These are phyloP conservation scores for Calophaca sinica DNA, from an alignment of 306 rosid species.

Conservation along the genomic window DNA sequence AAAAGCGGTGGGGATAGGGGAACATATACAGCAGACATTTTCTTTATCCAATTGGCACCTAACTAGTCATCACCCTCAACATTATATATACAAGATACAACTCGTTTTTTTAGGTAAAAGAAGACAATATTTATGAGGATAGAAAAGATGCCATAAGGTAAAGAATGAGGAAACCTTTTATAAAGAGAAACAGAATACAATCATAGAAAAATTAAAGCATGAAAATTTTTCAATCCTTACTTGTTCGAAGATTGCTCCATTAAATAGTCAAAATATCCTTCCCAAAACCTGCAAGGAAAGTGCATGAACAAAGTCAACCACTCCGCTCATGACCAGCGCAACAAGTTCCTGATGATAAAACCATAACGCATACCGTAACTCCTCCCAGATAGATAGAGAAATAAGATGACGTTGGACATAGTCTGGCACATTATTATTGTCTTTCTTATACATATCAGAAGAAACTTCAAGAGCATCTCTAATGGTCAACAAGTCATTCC, in stretches of 20 bases:
- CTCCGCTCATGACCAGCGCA: constrained; percentile 11
- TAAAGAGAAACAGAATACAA: constrained; percentile 19
- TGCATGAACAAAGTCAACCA: constrained; percentile 33
- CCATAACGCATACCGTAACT: constrained; percentile 68
- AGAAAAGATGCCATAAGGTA: constrained; percentile 28
- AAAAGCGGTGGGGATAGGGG: background rate
- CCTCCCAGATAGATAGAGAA: constrained; percentile 97
- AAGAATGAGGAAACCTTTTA: constrained; percentile 27
- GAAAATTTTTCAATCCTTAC: constrained; percentile 52
- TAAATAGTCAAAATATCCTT: constrained; percentile 93
- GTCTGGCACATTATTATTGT: constrained; percentile 84
- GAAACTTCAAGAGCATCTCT: constrained; percentile 99
- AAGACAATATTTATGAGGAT: constrained; percentile 2
- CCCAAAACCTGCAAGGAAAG: constrained; percentile 85
- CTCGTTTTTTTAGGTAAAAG: constrained; percentile 11
- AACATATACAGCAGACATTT: constrained; percentile 23
- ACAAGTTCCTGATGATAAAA: constrained; percentile 22
- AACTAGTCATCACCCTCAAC: constrained; percentile 15
- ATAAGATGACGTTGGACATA: constrained; percentile 94
- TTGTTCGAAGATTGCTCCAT: constrained; percentile 89
- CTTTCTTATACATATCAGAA: constrained; percentile 92
- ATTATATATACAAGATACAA: constrained; percentile 24
- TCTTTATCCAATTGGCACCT: constrained; percentile 37
- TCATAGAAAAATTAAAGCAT: constrained; percentile 37
- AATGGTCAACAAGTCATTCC: constrained; percentile 79